These are phyloP conservation scores for Sporormia fimetaria DNA, from an alignment of 495 filamentous ascomycete genomes.

Conservation along the genomic window DNA sequence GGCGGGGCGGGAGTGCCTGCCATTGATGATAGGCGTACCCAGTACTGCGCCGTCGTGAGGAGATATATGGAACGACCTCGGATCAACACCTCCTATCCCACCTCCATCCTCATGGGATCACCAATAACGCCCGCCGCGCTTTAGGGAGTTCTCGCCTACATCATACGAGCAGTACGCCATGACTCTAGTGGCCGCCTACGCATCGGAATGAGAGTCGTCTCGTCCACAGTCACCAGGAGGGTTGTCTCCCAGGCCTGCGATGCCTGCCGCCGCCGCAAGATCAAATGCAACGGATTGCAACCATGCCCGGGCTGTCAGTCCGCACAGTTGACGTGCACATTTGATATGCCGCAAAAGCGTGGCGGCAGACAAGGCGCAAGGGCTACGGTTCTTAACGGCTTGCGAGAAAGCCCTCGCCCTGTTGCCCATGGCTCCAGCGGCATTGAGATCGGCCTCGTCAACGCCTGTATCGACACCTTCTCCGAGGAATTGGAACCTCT, in stretches of 20 bases:
- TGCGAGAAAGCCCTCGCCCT: conserved; percentile 1
- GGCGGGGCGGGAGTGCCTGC: too few species aligned
- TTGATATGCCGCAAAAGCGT: background rate
- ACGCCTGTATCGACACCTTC: conserved; percentile 5
- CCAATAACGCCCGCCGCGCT: too few species aligned
- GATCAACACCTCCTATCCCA: too few species aligned
- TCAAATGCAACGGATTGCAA: conserved; percentile 13
- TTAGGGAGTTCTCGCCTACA: too few species aligned
- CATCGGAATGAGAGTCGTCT: too few species aligned
- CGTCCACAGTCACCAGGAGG: too few species aligned
- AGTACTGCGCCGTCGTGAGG: too few species aligned
- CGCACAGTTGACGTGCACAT: conserved; percentile 4
- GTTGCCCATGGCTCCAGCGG: background rate
- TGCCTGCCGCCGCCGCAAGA: conserved; percentile 10
- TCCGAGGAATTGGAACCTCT: conserved; percentile 2
- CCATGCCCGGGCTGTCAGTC: conserved; percentile 6
- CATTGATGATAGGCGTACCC: too few species aligned
- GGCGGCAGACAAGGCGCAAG: conserved; percentile 7
- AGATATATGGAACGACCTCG: too few species aligned
- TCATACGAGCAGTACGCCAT: too few species aligned
- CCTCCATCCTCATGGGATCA: too few species aligned
- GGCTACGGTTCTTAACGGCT: conserved; percentile 9
- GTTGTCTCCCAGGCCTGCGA: conserved; percentile 11
- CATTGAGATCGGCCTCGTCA: background rate
- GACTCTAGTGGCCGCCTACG: too few species aligned